phyloP scores from a whole-genome alignment of 73 alveolate species.

The Tetrahymena borealis region DNA sequence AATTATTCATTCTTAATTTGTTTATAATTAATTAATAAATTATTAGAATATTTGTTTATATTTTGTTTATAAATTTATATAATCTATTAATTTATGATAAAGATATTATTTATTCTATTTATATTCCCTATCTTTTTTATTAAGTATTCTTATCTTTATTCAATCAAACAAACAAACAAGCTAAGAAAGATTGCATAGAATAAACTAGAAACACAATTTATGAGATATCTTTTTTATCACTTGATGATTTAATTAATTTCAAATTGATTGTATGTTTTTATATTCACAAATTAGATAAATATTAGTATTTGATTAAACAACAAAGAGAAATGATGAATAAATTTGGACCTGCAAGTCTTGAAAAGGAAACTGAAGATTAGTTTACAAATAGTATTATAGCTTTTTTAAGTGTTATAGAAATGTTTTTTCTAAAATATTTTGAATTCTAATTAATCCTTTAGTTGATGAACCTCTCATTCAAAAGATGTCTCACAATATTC shows the following conservation, averaged over 20 bases:
- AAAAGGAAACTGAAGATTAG: neutral
- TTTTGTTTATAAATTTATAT: too few species aligned
- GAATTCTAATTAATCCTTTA: neutral
- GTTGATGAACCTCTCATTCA: neutral
- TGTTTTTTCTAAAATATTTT: neutral
- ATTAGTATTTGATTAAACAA: neutral
- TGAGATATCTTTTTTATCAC: neutral
- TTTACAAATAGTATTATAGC: neutral
- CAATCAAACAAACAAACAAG: neutral
- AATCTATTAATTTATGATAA: too few species aligned
- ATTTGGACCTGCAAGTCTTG: neutral
- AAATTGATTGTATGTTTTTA: neutral
- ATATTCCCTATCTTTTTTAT: neutral
- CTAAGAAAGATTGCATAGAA: neutral
- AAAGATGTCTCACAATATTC: neutral
- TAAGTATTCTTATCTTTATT: neutral
- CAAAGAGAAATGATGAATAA: neutral
- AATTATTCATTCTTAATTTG: too few species aligned
- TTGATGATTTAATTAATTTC: neutral
- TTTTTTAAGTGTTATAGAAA: neutral
- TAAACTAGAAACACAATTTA: neutral
- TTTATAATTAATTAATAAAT: too few species aligned
- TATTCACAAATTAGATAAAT: neutral
- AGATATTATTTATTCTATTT: too few species aligned
- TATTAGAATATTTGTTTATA: too few species aligned